Conservation (phyloP, 2,329 filamentous ascomycete genomes). For the Alternaria gansuensis region DNA sequence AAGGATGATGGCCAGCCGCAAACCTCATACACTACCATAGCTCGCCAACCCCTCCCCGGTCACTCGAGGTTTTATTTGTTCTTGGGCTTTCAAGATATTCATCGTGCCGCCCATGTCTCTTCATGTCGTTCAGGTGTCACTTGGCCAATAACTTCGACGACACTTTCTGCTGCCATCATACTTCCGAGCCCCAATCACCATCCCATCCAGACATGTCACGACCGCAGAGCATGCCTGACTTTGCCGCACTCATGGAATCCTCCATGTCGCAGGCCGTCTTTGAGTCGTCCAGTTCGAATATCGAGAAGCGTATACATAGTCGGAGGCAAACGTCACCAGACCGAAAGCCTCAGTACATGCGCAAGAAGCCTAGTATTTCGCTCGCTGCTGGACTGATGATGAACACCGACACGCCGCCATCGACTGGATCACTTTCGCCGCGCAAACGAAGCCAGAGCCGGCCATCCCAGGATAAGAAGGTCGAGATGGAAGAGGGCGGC, state of each 20-base stretch:
- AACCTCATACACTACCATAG: conserved; percentile 28
- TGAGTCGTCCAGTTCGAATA: conserved; percentile 34
- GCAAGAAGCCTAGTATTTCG: conserved; percentile 48
- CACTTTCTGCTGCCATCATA: conserved; percentile 18
- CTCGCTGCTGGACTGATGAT: conserved; percentile 51
- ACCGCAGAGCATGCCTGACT: conserved; percentile 50
- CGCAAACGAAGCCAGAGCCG: conserved; percentile 25
- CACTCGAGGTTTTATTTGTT: conserved; percentile 11
- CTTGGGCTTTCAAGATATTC: conserved; percentile 1
- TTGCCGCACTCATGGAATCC: conserved; percentile 44
- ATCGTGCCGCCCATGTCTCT: conserved; percentile 9
- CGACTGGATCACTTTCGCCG: conserved; percentile 26
- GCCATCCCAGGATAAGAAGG: conserved; percentile 12
- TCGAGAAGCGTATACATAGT: conserved; percentile 36
- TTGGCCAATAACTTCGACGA: conserved; percentile 22
- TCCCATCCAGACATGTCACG: conserved; percentile 34
- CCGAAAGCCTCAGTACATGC: conserved; percentile 27
- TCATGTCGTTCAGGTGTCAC: conserved; percentile 23
- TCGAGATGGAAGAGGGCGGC: conserved; percentile 24
- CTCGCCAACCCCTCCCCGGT: conserved; percentile 15
- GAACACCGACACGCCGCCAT: conserved; percentile 34
- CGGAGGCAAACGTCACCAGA: conserved; percentile 35
- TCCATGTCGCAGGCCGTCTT: conserved; percentile 31
- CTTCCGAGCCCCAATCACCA: conserved; percentile 2
- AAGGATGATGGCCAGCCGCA: conserved; percentile 40